A percentile compares a stretch with the other conserved stretches of the same genome.
Evolutionary conservation across 192 early-diverging fungal genomes (phyloP).

Genomic region (Coemansia sp.): DNA sequence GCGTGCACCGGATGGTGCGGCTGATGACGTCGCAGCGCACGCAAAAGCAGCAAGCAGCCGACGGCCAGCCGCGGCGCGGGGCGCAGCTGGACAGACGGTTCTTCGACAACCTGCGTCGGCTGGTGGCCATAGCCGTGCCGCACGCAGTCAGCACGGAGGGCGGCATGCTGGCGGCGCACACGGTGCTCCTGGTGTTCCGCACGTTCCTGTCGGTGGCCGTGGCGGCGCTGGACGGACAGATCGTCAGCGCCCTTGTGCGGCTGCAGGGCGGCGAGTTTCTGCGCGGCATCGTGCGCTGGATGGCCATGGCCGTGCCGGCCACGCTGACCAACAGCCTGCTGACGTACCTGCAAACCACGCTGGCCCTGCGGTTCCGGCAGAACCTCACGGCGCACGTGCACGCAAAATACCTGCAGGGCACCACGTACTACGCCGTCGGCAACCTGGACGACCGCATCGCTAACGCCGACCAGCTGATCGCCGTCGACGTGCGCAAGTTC

Average conservation of each 20-base stretch:
- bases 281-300: constrained; percentile 84
- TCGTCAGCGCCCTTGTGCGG: constrained; percentile 72
- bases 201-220: constrained; percentile 91
- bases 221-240: constrained; percentile 63
- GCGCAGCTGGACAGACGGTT: constrained; percentile 55
- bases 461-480: constrained; percentile 85
- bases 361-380: constrained; percentile 77
- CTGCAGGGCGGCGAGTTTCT: constrained; percentile 70
- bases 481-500: constrained; percentile 91
- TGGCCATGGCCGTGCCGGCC: constrained; percentile 89
- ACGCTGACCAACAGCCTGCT: constrained; percentile 96
- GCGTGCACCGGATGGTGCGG: constrained; percentile 27
- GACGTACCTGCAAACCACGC: constrained; percentile 71
- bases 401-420: constrained; percentile 78
- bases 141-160: constrained; percentile 82
- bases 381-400: constrained; percentile 89
- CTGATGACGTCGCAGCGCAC: constrained; percentile 32
- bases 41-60: background rate
- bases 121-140: constrained; percentile 84
- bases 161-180: constrained; percentile 79
- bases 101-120: constrained; percentile 60
- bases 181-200: constrained; percentile 81
- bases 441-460: constrained; percentile 92
- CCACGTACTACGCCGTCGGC: constrained; percentile 91
- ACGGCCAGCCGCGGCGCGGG: constrained; percentile 7